A percentile compares a stretch with the other conserved stretches of the same genome.
Conservation (phyloP, 139 green algal species). For the Bryopsis sp. region DNA sequence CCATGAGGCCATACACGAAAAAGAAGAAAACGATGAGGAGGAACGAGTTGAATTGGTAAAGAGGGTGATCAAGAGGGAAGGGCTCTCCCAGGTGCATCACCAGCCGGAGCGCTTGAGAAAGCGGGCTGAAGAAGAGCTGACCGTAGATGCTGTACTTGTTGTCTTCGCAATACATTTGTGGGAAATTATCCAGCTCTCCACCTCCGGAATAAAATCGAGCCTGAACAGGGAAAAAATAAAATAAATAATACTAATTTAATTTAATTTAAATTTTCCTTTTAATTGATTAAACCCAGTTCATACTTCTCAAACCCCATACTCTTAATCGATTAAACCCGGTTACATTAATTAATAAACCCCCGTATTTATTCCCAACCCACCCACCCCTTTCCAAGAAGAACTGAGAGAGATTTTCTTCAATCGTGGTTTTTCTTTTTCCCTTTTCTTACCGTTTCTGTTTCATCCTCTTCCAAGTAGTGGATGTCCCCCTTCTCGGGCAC, state of each 20-base stretch:
- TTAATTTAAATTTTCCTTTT: no score
- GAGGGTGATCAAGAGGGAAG: slow-evolving; percentile 11
- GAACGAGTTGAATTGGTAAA: slow-evolving; percentile 25
- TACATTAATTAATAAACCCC: no score
- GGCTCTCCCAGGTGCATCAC: slow-evolving; percentile 38
- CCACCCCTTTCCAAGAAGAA: no score
- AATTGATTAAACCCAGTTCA: no score
- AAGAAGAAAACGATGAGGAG: slow-evolving; percentile 37
- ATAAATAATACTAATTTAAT: no score
- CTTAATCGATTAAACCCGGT: no score
- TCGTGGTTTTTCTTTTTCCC: no score
- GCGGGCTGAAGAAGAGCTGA: slow-evolving; percentile 57
- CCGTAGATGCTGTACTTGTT: slow-evolving; percentile 40
- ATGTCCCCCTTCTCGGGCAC: not conserved
- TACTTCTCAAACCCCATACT: no score
- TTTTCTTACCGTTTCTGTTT: no score
- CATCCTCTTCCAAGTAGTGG: not conserved
- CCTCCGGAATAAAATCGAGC: slow-evolving; percentile 3
- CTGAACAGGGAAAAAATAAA: no score
- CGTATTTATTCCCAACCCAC: no score
- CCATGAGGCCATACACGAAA: slow-evolving; percentile 34
- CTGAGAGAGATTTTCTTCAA: no score
- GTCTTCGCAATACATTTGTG: slow-evolving; percentile 49
- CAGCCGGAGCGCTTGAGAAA: slow-evolving; percentile 31
- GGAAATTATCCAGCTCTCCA: slow-evolving; percentile 24